These are phyloP conservation scores for Fusarium sp. DNA, from an alignment of 2,329 filamentous ascomycete species.

Conservation along the genomic window DNA sequence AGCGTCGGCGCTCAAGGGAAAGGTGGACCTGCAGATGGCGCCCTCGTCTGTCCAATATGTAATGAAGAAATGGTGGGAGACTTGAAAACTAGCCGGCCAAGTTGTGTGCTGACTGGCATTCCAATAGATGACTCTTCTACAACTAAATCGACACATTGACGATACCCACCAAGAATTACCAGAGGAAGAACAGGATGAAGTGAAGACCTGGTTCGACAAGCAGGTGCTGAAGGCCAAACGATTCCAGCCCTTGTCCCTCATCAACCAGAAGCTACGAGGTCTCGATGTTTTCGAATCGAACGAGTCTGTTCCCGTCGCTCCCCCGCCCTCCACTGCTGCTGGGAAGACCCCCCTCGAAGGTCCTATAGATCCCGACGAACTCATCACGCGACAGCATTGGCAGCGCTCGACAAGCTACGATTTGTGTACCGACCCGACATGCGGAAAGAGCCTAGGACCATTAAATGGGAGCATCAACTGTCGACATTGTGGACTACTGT, in stretches of 20 bases:
- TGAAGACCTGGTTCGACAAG: slow-evolving; percentile 96
- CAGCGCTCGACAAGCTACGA: slow-evolving; percentile 81
- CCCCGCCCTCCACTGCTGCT: slow-evolving; percentile 47
- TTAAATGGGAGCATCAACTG: slow-evolving; percentile 91
- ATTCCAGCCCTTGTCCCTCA: slow-evolving; percentile 89
- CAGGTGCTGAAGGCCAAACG: slow-evolving; percentile 93
- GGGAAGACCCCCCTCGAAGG: slow-evolving; percentile 56
- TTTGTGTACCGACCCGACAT: slow-evolving; percentile 86
- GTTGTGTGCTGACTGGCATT: background rate
- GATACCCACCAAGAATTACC: slow-evolving; percentile 91
- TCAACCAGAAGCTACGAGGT: slow-evolving; percentile 94
- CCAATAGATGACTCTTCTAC: slow-evolving; percentile 83
- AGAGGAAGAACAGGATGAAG: slow-evolving; percentile 89
- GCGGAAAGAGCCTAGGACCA: slow-evolving; percentile 81
- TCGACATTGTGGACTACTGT: slow-evolving; percentile 89
- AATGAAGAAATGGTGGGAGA: slow-evolving; percentile 92
- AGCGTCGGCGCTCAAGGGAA: slow-evolving; percentile 70
- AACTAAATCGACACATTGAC: slow-evolving; percentile 88
- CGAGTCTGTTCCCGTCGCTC: slow-evolving; percentile 64
- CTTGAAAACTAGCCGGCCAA: background rate
- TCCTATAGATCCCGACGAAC: slow-evolving; percentile 82
- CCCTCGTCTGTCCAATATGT: slow-evolving; percentile 95
- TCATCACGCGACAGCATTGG: slow-evolving; percentile 91
- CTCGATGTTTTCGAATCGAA: slow-evolving; percentile 96
- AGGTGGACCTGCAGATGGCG: slow-evolving; percentile 61